A percentile compares a stretch with the other conserved stretches of the same genome.
phyloP scores from a whole-genome alignment of 2,329 filamentous ascomycete species.

The Hymenoscyphus occultus region DNA sequence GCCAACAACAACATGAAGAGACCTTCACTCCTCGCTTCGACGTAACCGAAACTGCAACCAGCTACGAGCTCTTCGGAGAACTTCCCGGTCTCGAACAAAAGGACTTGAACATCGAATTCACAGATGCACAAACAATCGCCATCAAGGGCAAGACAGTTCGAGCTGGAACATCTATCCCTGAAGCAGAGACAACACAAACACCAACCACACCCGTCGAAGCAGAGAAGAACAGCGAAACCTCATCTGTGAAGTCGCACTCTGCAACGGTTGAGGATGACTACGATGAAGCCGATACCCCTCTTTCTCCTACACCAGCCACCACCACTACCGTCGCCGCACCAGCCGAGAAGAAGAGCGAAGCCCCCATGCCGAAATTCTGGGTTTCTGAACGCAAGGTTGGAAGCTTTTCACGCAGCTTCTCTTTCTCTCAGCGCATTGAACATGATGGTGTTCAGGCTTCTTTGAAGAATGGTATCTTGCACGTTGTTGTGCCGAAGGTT shows the following conservation, averaged over 20 bases:
- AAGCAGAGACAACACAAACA: conserved; percentile 41
- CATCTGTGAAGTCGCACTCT: conserved; percentile 32
- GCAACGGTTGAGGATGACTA: conserved; percentile 31
- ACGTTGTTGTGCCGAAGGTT: conserved; percentile 62
- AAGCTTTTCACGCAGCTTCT: conserved; percentile 65
- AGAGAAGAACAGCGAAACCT: conserved; percentile 26
- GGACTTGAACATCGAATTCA: conserved; percentile 73
- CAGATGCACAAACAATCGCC: conserved; percentile 68
- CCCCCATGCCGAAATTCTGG: conserved; percentile 63
- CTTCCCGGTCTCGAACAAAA: conserved; percentile 71
- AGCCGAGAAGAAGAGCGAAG: conserved; percentile 38
- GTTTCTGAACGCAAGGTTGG: conserved; percentile 62
- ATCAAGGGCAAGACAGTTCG: conserved; percentile 53
- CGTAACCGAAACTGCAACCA: conserved; percentile 63
- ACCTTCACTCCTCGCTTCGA: conserved; percentile 74
- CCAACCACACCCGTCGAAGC: conserved; percentile 45
- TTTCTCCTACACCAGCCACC: conserved; percentile 21
- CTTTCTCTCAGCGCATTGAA: conserved; percentile 62
- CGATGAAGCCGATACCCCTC: conserved; percentile 28
- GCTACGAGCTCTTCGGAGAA: conserved; percentile 77
- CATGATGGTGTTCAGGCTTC: conserved; percentile 57
- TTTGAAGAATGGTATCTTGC: conserved; percentile 63
- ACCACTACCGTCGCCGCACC: conserved; percentile 30
- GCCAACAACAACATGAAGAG: conserved; percentile 18
- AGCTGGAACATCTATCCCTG: conserved; percentile 61